A percentile compares a stretch with the other conserved stretches of the same genome.
These are phyloP conservation scores for Cryptococcus sp. DNA, from an alignment of 1,284 basidiomycete genomes.

Conservation along the genomic window DNA sequence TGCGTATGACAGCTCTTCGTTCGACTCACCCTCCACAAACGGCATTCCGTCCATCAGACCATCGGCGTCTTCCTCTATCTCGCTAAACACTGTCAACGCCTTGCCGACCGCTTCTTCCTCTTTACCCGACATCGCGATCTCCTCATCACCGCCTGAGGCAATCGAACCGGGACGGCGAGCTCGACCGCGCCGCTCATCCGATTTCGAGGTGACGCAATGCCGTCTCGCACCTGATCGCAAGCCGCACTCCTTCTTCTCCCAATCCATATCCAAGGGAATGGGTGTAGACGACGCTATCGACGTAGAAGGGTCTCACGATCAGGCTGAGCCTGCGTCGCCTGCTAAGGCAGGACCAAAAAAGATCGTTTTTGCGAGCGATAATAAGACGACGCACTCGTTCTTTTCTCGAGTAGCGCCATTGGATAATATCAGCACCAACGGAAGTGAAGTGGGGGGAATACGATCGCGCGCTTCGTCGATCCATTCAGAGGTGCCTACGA, in stretches of 20 bases:
- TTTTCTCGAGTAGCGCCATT: constrained; percentile 21
- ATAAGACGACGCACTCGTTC: constrained; percentile 38
- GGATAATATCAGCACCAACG: background rate
- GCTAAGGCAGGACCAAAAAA: constrained; percentile 17
- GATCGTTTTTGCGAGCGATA: constrained; percentile 33
- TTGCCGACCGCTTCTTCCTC: background rate
- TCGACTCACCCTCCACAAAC: constrained; percentile 7
- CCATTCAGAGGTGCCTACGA: constrained; percentile 1
- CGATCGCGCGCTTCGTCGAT: constrained; percentile 12
- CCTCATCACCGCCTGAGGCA: background rate
- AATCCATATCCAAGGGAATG: constrained; percentile 3
- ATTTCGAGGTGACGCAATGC: constrained; percentile 9
- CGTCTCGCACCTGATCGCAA: background rate
- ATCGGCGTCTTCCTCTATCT: background rate
- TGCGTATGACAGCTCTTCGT: constrained; percentile 10
- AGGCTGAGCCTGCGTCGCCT: constrained; percentile 2
- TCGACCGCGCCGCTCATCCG: constrained; percentile 6
- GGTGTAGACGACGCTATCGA: constrained; percentile 20
- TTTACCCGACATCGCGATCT: background rate
- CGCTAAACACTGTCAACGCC: background rate
- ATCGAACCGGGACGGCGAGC: background rate
- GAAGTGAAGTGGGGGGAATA: background rate
- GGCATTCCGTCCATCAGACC: background rate
- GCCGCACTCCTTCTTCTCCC: background rate
- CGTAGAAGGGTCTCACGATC: constrained; percentile 13